Conservation (phyloP, 352 stramenopile genomes). For the Plasmopara halstedii region DNA sequence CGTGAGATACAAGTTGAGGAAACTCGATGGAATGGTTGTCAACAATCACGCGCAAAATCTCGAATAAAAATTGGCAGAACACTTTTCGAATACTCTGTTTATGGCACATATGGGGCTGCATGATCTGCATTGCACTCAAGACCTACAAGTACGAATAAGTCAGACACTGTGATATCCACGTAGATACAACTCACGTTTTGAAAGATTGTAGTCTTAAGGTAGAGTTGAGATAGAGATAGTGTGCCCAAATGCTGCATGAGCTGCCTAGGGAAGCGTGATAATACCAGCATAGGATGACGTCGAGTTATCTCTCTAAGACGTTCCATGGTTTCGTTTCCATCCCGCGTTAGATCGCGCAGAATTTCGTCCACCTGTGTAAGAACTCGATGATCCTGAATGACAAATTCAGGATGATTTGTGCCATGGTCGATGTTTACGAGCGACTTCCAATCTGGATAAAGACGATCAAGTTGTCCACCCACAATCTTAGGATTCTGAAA, state of each 20-base stretch:
- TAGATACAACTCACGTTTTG: conserved; percentile 38
- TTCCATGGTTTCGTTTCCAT: conserved; percentile 44
- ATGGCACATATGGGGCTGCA: conserved; percentile 29
- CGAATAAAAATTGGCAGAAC: conserved; percentile 53
- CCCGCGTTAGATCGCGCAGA: conserved; percentile 33
- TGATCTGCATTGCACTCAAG: conserved; percentile 53
- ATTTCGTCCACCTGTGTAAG: conserved; percentile 41
- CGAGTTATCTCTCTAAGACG: conserved; percentile 51
- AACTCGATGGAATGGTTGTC: conserved; percentile 64
- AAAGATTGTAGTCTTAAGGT: conserved; percentile 51
- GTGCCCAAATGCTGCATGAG: conserved; percentile 46
- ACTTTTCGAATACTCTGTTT: conserved; percentile 22
- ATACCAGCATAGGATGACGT: conserved; percentile 44
- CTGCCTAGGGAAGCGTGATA: conserved; percentile 40
- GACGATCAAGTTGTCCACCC: conserved; percentile 31
- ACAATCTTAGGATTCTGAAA: conserved; percentile 49
- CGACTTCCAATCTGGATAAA: conserved; percentile 54
- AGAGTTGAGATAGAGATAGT: conserved; percentile 61
- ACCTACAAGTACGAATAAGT: conserved; percentile 24
- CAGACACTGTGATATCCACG: neutral
- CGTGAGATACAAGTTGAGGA: conserved; percentile 40
- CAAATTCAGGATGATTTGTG: conserved; percentile 6
- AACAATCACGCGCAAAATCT: conserved; percentile 56
- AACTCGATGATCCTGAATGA: conserved; percentile 15
- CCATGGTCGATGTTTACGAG: conserved; percentile 29